phyloP scores from a whole-genome alignment of 1,284 basidiomycete genomes.

The Ustilago bromivora region DNA sequence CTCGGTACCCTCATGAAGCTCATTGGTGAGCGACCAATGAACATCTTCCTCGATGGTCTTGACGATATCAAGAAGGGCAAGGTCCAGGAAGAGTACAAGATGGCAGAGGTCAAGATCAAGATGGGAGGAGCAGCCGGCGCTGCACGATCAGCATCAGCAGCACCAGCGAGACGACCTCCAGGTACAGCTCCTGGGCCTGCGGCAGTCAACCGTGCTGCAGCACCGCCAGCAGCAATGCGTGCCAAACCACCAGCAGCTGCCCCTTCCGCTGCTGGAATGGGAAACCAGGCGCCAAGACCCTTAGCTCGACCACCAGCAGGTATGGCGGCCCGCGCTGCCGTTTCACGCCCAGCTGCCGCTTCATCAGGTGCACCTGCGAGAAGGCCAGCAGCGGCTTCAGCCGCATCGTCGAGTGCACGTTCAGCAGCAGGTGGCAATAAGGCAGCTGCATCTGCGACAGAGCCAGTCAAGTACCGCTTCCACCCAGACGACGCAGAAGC shows the following conservation, averaged over 20 bases:
- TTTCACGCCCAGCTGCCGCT: conserved; percentile 28
- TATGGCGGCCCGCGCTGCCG: conserved; percentile 19
- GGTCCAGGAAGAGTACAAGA: conserved; percentile 88
- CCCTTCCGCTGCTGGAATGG: conserved; percentile 31
- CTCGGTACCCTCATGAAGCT: conserved; percentile 96
- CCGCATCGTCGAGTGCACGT: conserved; percentile 64
- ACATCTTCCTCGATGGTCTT: conserved; percentile 85
- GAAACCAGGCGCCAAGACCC: conserved; percentile 46
- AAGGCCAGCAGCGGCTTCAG: conserved; percentile 72
- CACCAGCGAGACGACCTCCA: conserved; percentile 30
- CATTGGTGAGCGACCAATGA: conserved; percentile 91
- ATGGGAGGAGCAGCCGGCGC: conserved; percentile 35
- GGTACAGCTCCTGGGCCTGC: conserved; percentile 25
- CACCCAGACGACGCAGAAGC: conserved; percentile 91
- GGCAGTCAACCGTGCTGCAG: conserved; percentile 30
- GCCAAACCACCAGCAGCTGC: conserved; percentile 33
- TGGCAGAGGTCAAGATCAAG: conserved; percentile 59
- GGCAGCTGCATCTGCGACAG: conserved; percentile 75
- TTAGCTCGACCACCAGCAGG: conserved; percentile 26
- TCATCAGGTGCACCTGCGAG: conserved; percentile 67
- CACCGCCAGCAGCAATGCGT: conserved; percentile 28
- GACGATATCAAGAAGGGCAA: conserved; percentile 91
- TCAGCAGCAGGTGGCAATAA: conserved; percentile 71
- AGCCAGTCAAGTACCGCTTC: conserved; percentile 88
- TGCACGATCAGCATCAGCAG: conserved; percentile 27